Base-by-base conservation (phyloP, 345 rosid genomes). In the Carallia brachiata region DNA sequence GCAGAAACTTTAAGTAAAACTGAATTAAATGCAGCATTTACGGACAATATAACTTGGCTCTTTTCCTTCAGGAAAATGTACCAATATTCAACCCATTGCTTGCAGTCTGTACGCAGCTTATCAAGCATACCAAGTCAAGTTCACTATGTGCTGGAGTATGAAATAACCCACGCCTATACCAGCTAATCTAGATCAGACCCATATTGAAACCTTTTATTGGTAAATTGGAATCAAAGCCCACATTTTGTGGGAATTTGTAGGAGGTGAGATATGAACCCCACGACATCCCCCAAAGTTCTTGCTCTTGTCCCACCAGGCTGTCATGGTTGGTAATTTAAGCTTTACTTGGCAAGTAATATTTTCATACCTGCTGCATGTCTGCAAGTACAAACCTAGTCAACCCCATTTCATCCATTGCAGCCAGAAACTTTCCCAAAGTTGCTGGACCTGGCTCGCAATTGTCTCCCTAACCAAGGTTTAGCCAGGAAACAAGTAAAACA, bases 371-470 rank as follows among this genome's bases (percentile, higher is more conserved):
- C 62, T 87, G 82, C 75, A 87, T 71, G 75, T 86, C 90, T 8
- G 86, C 85, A 59, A 71, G 74, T 34, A 83, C 90, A 83, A 89
- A 89, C 69, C 84, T 83, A 36, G 89, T 87, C 76, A 89, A 79
- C 19, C 83, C 86, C 88, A 87, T 81, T 76, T 84, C 92, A 74
- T 87, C 92, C 89, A 87, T 83, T 52, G 82, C 89, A 61, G 78
- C 75, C 55, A 87, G 74, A 84, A 89, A 89, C 68, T 71, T 73
- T 77, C 75, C 74, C 55, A 89, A 65, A 19, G 79, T 79, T 59
- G 68, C 68, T 50, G 69, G 75, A 70, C 83, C 84, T 69, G 83
- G 80, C 64, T 80, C 82, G 54, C 63, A 69, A 78, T 67, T 69
- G 54, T 68, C 77, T 36, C 84, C 83, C 96, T 86, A 34, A 62